These are phyloP conservation scores for Tricholoma hemisulphureum DNA, from an alignment of 768 basidiomycete species.

Conservation along the genomic window DNA sequence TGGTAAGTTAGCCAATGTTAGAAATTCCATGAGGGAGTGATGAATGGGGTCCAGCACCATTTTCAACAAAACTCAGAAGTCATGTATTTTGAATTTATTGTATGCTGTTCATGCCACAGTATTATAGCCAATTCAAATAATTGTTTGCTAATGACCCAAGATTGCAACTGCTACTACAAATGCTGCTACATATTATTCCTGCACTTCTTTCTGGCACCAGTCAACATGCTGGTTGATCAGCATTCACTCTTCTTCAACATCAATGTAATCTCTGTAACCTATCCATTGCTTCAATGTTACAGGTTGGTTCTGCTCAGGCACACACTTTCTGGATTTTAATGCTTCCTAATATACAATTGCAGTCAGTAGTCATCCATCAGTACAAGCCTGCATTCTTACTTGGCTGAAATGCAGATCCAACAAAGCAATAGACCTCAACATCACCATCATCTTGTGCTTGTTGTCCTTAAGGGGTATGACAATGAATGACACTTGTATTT, in stretches of 20 bases:
- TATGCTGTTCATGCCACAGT: too few species aligned
- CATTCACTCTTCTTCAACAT: neutral
- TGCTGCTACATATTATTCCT: too few species aligned
- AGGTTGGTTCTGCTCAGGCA: neutral
- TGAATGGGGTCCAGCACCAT: too few species aligned
- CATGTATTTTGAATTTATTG: too few species aligned
- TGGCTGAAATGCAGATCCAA: conserved; percentile 10
- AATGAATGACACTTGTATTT: conserved; percentile 11
- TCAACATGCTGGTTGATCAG: too few species aligned
- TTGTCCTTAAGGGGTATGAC: conserved; percentile 11
- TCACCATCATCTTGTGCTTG: conserved; percentile 10
- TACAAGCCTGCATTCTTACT: neutral
- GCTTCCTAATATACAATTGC: neutral
- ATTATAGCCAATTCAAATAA: too few species aligned
- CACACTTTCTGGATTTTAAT: neutral
- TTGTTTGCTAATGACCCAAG: too few species aligned
- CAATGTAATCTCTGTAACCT: neutral
- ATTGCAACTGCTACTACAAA: too few species aligned
- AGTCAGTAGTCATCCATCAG: neutral
- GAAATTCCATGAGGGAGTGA: too few species aligned
- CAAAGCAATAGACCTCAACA: conserved; percentile 11
- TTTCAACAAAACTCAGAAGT: too few species aligned
- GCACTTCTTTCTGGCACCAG: too few species aligned
- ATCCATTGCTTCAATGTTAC: neutral
- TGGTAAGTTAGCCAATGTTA: too few species aligned